Base-by-base conservation (phyloP, 2,329 filamentous ascomycete genomes). In the Atkinsonella hypoxylon region DNA sequence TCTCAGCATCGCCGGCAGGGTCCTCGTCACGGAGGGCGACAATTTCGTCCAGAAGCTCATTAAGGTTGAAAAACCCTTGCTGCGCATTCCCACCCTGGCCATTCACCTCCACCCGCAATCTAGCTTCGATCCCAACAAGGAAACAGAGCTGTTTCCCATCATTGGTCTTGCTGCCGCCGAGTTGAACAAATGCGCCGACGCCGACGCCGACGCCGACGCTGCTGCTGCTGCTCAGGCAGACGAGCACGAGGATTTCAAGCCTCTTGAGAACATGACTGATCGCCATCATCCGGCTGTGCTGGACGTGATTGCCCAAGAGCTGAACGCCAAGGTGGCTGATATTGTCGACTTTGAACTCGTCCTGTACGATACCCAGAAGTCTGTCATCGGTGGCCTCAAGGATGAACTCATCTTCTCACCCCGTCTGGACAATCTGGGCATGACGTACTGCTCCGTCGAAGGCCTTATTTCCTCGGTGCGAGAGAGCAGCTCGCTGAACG, bases 321-420 rank as follows among this genome's bases (percentile, higher is more conserved):
- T 86, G 2, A 85, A 79, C 7, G 84, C 86, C 34, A 69, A 79
- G 17, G 76, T 85, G 0, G 72, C 81, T 3, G 82, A 90, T 53
- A 78, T 98, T 17, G 73, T 93, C 46, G 93, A 98, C 69, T 98
- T 98, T 60, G 93, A 98, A 71, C 80, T 96, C 60, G 81, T 96
- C n/a, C 82, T 98, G 41, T 98, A 95, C 69, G 93, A 98, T 66
- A 94, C 89, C 10, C 93, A 98, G 63, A 87, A 91, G 63, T 81
- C 90, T 1, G 87, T 83, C 63, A 78, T 98, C 15, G 93, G 93
- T 53, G 93, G 93, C 36, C 71, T 98, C 57, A 85, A 87, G 65
- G 85, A 96, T 62, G 93, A 98, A 68, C 86, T 98, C 64, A 87
- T 98, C 70, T 96, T 91, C 72, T 95, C 91, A 2, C 82, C 90